Base-by-base conservation (phyloP, 208 protist genomes). In the Crithidia fasciculata region DNA sequence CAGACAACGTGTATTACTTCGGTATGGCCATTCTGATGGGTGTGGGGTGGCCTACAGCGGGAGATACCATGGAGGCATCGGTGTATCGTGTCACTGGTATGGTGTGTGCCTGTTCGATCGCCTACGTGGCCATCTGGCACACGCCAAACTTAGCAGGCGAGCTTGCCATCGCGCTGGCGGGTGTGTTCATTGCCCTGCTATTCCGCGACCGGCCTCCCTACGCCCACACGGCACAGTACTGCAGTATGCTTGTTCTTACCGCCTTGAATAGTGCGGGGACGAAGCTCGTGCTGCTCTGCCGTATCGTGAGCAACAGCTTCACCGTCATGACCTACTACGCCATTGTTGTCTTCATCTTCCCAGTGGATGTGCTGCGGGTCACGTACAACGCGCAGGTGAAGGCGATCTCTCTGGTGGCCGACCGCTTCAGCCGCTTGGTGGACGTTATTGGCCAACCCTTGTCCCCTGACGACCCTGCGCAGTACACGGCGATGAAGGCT, bases 21-120 rank as follows among this genome's bases (percentile, higher is more conserved):
- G 84, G 84, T 9, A 89, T 92, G 84, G 77, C 77, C 8, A 92
- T 92, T 67, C 69, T 92, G 52, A 86, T 92, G 63, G 82, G 81
- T 67, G 79, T 92, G 13, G 82, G 77, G 16, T 73, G 72, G 70
- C 87, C 78, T 39, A 89, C 87, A 0, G 81, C 77, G 2, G 81
- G 80, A 6, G 87, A 92, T 39, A 85, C 87, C 47, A 79, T 92
- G 71, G 64, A 87, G 41, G 73, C 73, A 13, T 83, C 79, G 8
- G 78, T 88, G 37, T 85, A 91, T 73, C 86, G 83, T 28, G 56
- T 91, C 15, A 79, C 83, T 4, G 86, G 86, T 28, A 83, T 88
- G 69, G 67, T 68, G 12, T 82, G 78, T 65, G 80, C 80, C 9
- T 82, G 72, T 65, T 76, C 82, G 8, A 77, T 89, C 40, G 81